Evolutionary conservation across 768 basidiomycete species (phyloP), one percentile per base, ranked within the genome.

Genomic region (Tricholoma furcatifolium): DNA sequence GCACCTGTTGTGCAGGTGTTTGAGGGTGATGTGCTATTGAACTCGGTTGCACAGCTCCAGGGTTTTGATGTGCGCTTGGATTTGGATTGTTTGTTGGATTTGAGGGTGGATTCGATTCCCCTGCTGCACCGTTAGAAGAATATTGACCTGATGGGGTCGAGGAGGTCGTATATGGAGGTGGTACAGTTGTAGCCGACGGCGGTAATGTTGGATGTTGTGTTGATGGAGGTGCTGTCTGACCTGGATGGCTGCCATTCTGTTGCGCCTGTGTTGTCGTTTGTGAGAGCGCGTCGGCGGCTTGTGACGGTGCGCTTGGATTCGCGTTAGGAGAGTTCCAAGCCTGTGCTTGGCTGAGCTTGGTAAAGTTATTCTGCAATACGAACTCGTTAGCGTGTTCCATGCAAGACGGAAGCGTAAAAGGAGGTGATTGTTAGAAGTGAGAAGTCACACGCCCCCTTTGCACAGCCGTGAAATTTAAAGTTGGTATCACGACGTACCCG

Each of bases 1-100:
- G 80, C 14, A 98, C 83, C 70, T 98, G 95, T 67, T 97, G 91
- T 41, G 93, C 92, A 2, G 95, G 93, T 40, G 91, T 92, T 67
- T 91, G 88, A 54, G 91, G 87, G 69, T 80, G 80, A 44, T 71
- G 72, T 39, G 72, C 63, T 61, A 67, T 65, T 52, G 74, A 63
- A 31, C 60, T 64, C 44, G 64, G 47, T 54, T 63, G 70, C 35
- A 71, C 43, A 58, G 73, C 53, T 14, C 66, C 58, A 41, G 69
- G 62, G 47, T 71, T 74, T 50, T 67, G 62, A 49, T 67, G 71
- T 54, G 63, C 62, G 51, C 61, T 69, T 49, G 61, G 34, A 53
- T 63, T 70, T 51, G 62, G 51, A 62, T 67, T 67, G 24, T 51
- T 67, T n/a, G 48, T 65, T 24, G 70, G 58, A 50, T 65, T 73